Conservation (phyloP, 2,329 filamentous ascomycete genomes). For the Ascochyta koolunga region DNA sequence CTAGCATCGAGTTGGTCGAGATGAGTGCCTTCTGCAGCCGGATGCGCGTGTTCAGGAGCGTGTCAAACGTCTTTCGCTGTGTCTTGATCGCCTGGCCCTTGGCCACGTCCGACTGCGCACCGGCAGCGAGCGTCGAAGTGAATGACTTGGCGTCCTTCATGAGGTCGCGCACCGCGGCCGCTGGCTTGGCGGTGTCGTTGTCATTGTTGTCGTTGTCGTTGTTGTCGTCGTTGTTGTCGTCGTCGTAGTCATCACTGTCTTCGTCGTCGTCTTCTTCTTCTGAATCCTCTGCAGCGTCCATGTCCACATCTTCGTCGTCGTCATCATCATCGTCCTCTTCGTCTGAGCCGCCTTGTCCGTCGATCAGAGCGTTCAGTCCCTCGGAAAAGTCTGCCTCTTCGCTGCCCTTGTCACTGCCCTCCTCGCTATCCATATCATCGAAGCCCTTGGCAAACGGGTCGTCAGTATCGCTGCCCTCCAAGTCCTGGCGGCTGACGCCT, state of each 20-base stretch:
- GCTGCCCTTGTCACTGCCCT: slow-evolving; percentile 30
- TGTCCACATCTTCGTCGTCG: slow-evolving; percentile 49
- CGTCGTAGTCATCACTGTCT: slow-evolving; percentile 29
- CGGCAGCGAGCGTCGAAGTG: slow-evolving; percentile 67
- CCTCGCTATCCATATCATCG: slow-evolving; percentile 48
- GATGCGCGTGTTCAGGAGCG: slow-evolving; percentile 87
- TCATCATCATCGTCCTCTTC: slow-evolving; percentile 49
- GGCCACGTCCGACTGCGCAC: slow-evolving; percentile 75
- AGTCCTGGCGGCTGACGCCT: slow-evolving; percentile 71
- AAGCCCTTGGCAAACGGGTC: slow-evolving; percentile 55
- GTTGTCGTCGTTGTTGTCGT: slow-evolving; percentile 42
- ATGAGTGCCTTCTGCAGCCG: slow-evolving; percentile 90
- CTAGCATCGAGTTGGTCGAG: slow-evolving; percentile 70
- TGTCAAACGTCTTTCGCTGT: slow-evolving; percentile 85
- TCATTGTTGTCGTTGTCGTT: slow-evolving; percentile 42
- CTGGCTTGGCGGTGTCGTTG: slow-evolving; percentile 23
- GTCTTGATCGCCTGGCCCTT: slow-evolving; percentile 87
- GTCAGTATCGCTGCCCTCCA: slow-evolving; percentile 61
- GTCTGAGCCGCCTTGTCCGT: slow-evolving; percentile 57
- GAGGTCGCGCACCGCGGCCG: slow-evolving; percentile 68
- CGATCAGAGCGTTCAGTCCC: slow-evolving; percentile 50
- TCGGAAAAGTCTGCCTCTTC: slow-evolving; percentile 26
- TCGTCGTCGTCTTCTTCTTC: slow-evolving; percentile 42
- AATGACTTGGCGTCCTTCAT: slow-evolving; percentile 71
- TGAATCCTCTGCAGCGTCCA: slow-evolving; percentile 50